These are phyloP conservation scores for Juglanconis oblonga DNA, from an alignment of 2,329 filamentous ascomycete genomes.

Conservation along the genomic window DNA sequence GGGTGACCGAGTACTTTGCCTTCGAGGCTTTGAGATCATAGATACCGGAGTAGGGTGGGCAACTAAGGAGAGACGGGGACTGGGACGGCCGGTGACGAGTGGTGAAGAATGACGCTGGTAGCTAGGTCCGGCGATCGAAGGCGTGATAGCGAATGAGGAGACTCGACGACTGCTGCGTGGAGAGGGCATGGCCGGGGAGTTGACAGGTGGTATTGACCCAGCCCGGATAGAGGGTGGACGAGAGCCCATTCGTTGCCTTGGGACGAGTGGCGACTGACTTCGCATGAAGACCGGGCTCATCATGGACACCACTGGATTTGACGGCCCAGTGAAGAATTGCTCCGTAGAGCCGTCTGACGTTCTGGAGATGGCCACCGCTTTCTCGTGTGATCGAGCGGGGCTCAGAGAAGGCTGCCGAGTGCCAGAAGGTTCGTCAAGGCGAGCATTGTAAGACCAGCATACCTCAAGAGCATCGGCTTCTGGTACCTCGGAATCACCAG, in stretches of 20 bases:
- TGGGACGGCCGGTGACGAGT: conserved; percentile 26
- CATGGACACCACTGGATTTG: conserved; percentile 23
- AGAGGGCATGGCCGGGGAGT: conserved; percentile 34
- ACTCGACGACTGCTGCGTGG: conserved; percentile 10
- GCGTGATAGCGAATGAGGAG: conserved; percentile 4
- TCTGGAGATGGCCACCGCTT: conserved; percentile 24
- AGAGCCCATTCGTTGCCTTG: conserved; percentile 39
- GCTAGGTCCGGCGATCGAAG: conserved; percentile 5
- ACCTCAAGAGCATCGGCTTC: conserved; percentile 62
- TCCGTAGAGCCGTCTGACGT: conserved; percentile 42
- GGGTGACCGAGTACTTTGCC: conserved; percentile 56
- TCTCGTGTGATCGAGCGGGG: conserved; percentile 33
- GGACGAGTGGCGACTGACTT: conserved; percentile 36
- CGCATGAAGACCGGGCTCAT: conserved; percentile 33
- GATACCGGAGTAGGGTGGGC: conserved; percentile 35
- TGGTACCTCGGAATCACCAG: conserved; percentile 41
- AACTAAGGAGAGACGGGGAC: conserved; percentile 27
- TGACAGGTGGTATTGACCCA: conserved; percentile 45
- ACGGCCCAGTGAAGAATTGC: conserved; percentile 34
- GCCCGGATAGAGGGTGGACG: conserved; percentile 50
- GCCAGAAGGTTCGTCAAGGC: conserved; percentile 57
- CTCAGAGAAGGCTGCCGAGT: conserved; percentile 39
- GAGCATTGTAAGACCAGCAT: conserved; percentile 66
- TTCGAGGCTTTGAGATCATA: conserved; percentile 33
- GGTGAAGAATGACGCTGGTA: conserved; percentile 39